phyloP scores from a whole-genome alignment of 2,329 filamentous ascomycete species.

The Paecilomyces fulvus region DNA sequence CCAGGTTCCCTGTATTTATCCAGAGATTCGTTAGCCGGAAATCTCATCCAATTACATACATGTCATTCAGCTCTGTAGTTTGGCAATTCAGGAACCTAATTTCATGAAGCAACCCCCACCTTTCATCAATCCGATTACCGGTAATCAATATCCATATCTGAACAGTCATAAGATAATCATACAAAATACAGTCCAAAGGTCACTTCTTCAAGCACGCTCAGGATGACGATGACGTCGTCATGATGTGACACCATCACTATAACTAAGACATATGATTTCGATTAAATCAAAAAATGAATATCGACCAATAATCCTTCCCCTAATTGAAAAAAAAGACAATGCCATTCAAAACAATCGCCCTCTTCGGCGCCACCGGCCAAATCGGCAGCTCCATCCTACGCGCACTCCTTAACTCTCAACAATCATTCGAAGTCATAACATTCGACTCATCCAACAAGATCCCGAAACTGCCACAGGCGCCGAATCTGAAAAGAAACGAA shows the following conservation, averaged over 20 bases:
- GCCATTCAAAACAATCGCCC: constrained; percentile 2
- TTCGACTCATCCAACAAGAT: neutral
- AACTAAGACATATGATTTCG: neutral
- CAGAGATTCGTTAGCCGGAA: no score
- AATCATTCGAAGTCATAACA: neutral
- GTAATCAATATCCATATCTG: neutral
- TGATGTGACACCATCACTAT: neutral
- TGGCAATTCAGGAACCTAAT: no score
- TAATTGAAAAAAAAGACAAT: neutral
- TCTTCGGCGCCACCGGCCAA: constrained; percentile 8
- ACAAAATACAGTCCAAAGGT: neutral
- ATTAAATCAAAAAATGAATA: neutral
- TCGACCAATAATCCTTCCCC: neutral
- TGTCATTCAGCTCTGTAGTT: no score
- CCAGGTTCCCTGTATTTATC: no score
- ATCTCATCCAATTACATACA: no score
- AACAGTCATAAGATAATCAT: neutral
- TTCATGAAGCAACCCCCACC: neutral
- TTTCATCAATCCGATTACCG: neutral
- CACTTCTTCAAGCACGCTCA: neutral
- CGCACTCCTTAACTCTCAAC: constrained; percentile 1
- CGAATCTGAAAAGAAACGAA: neutral
- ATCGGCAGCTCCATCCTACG: constrained; percentile 7
- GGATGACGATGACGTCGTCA: neutral
- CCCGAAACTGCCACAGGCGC: neutral